phyloP scores from a whole-genome alignment of 2,329 filamentous ascomycete genomes.

The Trichoderma atrobrunneum region DNA sequence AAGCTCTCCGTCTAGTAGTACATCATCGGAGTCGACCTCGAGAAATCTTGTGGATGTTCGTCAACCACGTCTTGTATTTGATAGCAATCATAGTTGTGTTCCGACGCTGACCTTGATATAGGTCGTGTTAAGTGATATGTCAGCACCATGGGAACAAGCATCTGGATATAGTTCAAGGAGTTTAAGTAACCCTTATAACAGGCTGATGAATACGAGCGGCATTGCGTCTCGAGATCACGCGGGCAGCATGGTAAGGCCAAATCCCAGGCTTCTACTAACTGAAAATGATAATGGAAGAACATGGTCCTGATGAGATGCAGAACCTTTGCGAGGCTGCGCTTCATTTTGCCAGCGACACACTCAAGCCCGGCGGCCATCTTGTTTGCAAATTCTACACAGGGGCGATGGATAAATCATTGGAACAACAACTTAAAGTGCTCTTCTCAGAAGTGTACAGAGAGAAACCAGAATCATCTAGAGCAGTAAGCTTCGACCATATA shows the following conservation, averaged over 20 bases:
- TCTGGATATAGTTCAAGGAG: conserved; percentile 78
- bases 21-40: background rate
- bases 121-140: conserved; percentile 98
- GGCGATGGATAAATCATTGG: conserved; percentile 75
- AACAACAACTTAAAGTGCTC: conserved; percentile 68
- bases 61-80: conserved; percentile 16
- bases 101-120: conserved; percentile 27
- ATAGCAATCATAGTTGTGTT: background rate
- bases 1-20: conserved; percentile 36
- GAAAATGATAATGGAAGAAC: background rate
- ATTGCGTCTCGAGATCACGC: conserved; percentile 82
- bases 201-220: conserved; percentile 99
- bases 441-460: conserved; percentile 80
- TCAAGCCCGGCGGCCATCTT: conserved; percentile 81
- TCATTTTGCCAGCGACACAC: conserved; percentile 78
- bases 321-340: conserved; percentile 87
- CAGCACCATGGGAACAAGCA: conserved; percentile 86
- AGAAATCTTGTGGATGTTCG: conserved; percentile 62
- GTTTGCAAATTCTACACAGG: conserved; percentile 98
- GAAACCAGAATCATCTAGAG: conserved; percentile 88
- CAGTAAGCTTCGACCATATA: conserved; percentile 52
- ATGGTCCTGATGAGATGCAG: conserved; percentile 44
- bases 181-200: conserved; percentile 92
- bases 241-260: conserved; percentile 80
- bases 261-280: background rate